phyloP scores from a whole-genome alignment of 1,284 basidiomycete genomes.

The Cutaneotrichosporon curvatum region DNA sequence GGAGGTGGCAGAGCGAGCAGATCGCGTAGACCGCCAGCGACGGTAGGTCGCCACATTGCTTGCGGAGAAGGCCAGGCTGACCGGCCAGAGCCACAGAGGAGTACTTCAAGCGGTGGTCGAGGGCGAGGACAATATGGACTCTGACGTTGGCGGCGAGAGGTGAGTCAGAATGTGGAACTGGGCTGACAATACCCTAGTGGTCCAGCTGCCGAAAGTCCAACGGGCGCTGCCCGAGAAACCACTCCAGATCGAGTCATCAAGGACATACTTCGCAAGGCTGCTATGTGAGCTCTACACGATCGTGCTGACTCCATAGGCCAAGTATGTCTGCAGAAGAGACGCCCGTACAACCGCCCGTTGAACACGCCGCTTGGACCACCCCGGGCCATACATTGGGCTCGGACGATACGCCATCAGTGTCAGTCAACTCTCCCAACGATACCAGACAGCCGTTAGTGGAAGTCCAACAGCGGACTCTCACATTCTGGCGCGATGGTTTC shows the following conservation, averaged over 20 bases:
- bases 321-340: constrained; percentile 3
- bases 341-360: constrained; percentile 47
- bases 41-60: neutral
- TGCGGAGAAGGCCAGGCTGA: constrained; percentile 26
- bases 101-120: constrained; percentile 60
- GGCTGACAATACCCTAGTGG: too few species aligned
- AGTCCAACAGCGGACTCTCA: too few species aligned
- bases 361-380: constrained; percentile 54
- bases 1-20: neutral
- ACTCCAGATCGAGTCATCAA: constrained; percentile 57
- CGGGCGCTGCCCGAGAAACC: constrained; percentile 10
- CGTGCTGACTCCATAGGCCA: constrained; percentile 19
- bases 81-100: constrained; percentile 43
- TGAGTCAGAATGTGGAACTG: too few species aligned
- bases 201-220: constrained; percentile 79
- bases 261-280: constrained; percentile 73
- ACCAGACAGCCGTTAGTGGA: constrained; percentile 61
- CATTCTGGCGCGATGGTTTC: constrained; percentile 95
- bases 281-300: too few species aligned
- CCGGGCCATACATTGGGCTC: constrained; percentile 76
- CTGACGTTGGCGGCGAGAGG: too few species aligned
- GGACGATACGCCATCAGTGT: constrained; percentile 67
- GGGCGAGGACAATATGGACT: constrained; percentile 34
- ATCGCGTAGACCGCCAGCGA: neutral
- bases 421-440: constrained; percentile 47